Evolutionary conservation across 768 basidiomycete species (phyloP), one percentile per base, ranked within the genome.

Genomic region (Serendipita sp.): DNA sequence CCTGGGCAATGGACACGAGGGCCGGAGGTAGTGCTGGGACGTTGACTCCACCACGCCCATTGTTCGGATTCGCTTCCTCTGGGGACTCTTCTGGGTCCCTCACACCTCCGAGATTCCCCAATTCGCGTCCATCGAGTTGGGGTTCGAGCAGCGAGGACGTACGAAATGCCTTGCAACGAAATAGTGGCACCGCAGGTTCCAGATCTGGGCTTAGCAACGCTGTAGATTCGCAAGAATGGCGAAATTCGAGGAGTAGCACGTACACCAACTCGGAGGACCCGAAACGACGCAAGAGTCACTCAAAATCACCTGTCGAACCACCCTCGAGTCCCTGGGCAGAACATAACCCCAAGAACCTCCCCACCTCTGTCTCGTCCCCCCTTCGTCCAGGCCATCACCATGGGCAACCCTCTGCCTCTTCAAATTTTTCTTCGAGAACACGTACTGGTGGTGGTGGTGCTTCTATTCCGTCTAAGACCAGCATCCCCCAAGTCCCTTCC

Each of bases 121-220:
- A 36, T 36, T 60, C 56, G 28, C 3, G 56, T 11, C 56, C 56
- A 35, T 38, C 56, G 35, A 60, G 56, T 35, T 60, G 56, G 56
- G 56, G 56, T 18, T 60, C 56, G 16, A 60, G 56, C 2, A 60
- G 56, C 2, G 56, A 60, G 35, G 56, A 60, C n/a, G 56, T 60
- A 8, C 16, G 56, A 2, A 23, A 28, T 23, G 35, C 34, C 3
- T 28, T 60, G 52, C 52, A 54, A 36, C 48, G 48, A 52, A 5
- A 23, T 7, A 32, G 48, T 10, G 48, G 48, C 48, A 2, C 16
- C 3, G 28, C n/a, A 4, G 56, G 56, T 4, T 60, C 56, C 0
- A 36, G 56, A 1, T 10, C 56, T 28, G 28, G 56, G 56, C 48
- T 52, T 32, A 60, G 23, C 8, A 60, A 60, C 10, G 2, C 56